Evolutionary conservation across 345 rosid genomes (phyloP).

Genomic region (Rhodomyrtus tomentosa): DNA sequence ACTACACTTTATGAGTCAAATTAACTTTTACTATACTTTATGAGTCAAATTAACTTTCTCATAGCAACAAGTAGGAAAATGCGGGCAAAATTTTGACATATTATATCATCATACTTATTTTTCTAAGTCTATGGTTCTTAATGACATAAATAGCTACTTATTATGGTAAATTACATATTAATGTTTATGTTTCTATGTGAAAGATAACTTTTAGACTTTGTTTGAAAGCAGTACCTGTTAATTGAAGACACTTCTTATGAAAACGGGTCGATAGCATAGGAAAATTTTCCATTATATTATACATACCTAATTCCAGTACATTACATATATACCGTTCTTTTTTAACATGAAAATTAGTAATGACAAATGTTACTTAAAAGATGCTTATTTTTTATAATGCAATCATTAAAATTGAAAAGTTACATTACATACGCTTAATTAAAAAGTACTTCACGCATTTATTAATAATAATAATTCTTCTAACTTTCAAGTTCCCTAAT

Average conservation of each 20-base stretch:
- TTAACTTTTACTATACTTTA: neutral
- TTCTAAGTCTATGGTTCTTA: neutral
- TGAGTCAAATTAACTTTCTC: neutral
- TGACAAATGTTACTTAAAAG: neutral
- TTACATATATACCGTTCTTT: neutral
- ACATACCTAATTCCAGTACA: neutral
- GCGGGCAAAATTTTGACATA: neutral
- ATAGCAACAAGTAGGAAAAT: neutral
- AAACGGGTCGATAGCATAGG: neutral
- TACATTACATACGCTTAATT: accelerated
- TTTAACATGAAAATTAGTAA: neutral
- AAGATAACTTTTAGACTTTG: neutral
- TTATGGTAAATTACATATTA: neutral
- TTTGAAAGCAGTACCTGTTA: neutral
- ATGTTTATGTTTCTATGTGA: neutral
- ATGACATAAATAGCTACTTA: neutral
- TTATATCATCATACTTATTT: neutral
- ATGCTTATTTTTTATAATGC: neutral
- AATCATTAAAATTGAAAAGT: neutral
- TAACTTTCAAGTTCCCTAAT: neutral
- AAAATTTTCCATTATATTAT: accelerated
- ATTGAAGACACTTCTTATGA: neutral
- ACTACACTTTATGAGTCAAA: neutral
- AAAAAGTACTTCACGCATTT: neutral
- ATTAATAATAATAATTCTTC: neutral